Conservation (phyloP, 148 eudicot species). For the Amaranthus palmeri region DNA sequence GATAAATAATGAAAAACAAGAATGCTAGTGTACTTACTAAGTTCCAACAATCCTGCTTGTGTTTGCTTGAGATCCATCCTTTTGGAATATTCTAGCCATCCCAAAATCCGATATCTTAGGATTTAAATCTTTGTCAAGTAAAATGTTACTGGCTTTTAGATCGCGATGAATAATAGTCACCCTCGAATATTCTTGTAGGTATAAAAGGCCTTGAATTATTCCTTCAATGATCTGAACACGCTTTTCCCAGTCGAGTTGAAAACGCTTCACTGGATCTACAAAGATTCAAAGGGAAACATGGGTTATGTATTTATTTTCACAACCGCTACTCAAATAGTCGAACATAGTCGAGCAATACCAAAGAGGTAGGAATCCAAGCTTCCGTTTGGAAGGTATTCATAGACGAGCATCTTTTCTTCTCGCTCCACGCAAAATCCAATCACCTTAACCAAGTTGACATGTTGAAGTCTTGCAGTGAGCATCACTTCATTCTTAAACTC, state of each 20-base stretch:
- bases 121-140: slow-evolving; percentile 28
- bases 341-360: slow-evolving; percentile 20
- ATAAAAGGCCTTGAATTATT: slow-evolving; percentile 40
- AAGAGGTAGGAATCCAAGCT: slow-evolving; percentile 43
- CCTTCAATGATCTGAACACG: slow-evolving; percentile 38
- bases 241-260: slow-evolving; percentile 33
- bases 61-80: slow-evolving; percentile 35
- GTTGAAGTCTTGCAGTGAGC: slow-evolving; percentile 44
- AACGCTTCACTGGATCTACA: slow-evolving; percentile 29
- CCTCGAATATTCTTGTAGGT: slow-evolving; percentile 46
- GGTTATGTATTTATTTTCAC: too few species aligned
- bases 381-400: slow-evolving; percentile 40
- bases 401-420: slow-evolving; percentile 42
- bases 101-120: slow-evolving; percentile 46
- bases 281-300: neutral
- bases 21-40: slow-evolving; percentile 27
- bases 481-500: slow-evolving; percentile 43
- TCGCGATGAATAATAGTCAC: slow-evolving; percentile 38
- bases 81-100: slow-evolving; percentile 41
- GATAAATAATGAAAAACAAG: too few species aligned
- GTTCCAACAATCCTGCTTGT: slow-evolving; percentile 41
- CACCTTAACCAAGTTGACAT: slow-evolving; percentile 38
- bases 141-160: slow-evolving; percentile 37
- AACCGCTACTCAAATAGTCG: too few species aligned
- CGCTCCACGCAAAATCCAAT: slow-evolving; percentile 37